phyloP scores from a whole-genome alignment of 2,329 filamentous ascomycete species.

The Colletotrichum aenigma region DNA sequence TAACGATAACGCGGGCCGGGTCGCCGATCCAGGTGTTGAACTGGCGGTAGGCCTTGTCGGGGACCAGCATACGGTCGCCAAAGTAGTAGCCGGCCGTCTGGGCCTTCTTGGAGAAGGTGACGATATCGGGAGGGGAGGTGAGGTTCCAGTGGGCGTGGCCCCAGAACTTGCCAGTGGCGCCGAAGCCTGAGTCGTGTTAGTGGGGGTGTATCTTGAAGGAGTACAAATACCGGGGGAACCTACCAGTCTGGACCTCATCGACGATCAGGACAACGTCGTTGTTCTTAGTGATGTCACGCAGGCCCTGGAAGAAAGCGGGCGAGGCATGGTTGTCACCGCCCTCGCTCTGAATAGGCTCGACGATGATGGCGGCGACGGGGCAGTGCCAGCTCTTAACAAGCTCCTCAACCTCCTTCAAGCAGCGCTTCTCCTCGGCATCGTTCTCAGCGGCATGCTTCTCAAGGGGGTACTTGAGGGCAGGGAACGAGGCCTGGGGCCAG shows the following conservation, averaged over 20 bases:
- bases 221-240: not conserved
- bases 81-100: constrained; percentile 87
- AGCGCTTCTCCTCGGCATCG: constrained; percentile 71
- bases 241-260: constrained; percentile 77
- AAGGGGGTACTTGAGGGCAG: constrained; percentile 77
- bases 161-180: constrained; percentile 89
- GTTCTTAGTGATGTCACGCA: constrained; percentile 73
- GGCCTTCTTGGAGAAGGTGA: constrained; percentile 89
- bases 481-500: constrained; percentile 86
- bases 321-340: constrained; percentile 86
- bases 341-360: constrained; percentile 84
- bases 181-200: constrained; percentile 56
- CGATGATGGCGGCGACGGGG: constrained; percentile 74
- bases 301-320: constrained; percentile 76
- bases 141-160: constrained; percentile 86
- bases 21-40: constrained; percentile 92
- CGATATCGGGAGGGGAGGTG: constrained; percentile 75
- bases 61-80: constrained; percentile 73
- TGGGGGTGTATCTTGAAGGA: not conserved
- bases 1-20: constrained; percentile 76
- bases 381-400: constrained; percentile 70
- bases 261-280: constrained; percentile 77
- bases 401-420: constrained; percentile 74
- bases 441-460: constrained; percentile 74
- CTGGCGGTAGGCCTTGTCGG: constrained; percentile 83